A percentile compares a stretch with the other conserved stretches of the same genome.
These are phyloP conservation scores for Flaveria bidentis DNA, from an alignment of 129 eudicot genomes.

Conservation along the genomic window DNA sequence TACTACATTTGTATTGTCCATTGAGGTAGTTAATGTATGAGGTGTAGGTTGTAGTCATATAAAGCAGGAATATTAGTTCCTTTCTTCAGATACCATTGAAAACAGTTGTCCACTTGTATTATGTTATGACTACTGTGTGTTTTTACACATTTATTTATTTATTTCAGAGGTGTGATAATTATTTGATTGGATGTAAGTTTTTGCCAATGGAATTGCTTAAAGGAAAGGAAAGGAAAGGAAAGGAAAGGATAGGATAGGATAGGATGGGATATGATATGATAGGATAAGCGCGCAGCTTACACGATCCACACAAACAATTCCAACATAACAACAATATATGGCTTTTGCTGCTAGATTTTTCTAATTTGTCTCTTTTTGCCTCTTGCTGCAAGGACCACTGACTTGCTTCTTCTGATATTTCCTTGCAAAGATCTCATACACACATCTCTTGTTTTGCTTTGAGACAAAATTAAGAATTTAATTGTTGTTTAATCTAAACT, in stretches of 20 bases:
- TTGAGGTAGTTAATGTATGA: no score
- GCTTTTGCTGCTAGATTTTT: slow-evolving; percentile 16
- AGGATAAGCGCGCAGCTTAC: slow-evolving; percentile 30
- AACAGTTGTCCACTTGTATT: neutral
- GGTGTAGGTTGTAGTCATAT: neutral
- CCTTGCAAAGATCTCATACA: slow-evolving; percentile 27
- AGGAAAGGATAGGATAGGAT: neutral
- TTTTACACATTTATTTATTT: no score
- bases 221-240: neutral
- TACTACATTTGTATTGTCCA: no score
- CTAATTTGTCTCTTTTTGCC: slow-evolving; percentile 26
- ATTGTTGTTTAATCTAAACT: neutral
- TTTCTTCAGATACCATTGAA: neutral
- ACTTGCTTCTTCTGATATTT: slow-evolving; percentile 22
- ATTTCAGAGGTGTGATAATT: no score
- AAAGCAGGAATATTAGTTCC: no score
- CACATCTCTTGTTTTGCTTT: neutral
- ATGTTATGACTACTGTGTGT: neutral
- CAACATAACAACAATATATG: slow-evolving; percentile 25
- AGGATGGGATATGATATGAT: neutral
- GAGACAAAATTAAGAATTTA: neutral
- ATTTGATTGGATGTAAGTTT: neutral
- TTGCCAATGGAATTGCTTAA: neutral
- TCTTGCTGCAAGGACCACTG: slow-evolving; percentile 20
- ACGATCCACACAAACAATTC: slow-evolving; percentile 40